These are phyloP conservation scores for Nigrograna mackinnonii DNA, from an alignment of 2,329 filamentous ascomycete species.

Conservation along the genomic window DNA sequence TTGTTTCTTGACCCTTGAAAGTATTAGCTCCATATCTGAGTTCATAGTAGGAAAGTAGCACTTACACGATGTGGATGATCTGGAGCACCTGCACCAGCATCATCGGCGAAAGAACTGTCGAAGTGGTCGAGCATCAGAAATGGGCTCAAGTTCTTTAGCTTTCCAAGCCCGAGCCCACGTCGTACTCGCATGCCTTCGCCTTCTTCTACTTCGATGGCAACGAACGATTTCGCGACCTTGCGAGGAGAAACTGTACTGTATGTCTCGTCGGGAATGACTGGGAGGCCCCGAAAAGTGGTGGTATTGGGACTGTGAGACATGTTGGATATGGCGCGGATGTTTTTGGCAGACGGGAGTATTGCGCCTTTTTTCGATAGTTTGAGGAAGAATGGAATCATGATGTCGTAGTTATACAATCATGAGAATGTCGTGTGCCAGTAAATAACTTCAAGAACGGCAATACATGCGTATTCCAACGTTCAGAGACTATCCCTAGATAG, in stretches of 20 bases:
- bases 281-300: slow-evolving; percentile 47
- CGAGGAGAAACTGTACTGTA: slow-evolving; percentile 53
- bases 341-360: no score
- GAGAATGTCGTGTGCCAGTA: no score
- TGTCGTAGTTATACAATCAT: no score
- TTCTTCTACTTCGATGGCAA: neutral
- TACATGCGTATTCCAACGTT: no score
- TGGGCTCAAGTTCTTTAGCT: slow-evolving; percentile 79
- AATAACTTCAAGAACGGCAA: no score
- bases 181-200: slow-evolving; percentile 57
- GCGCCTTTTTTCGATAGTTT: no score
- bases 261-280: slow-evolving; percentile 40
- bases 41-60: no score
- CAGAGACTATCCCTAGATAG: no score
- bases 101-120: slow-evolving; percentile 66
- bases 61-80: slow-evolving; percentile 73
- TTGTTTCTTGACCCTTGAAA: slow-evolving; percentile 79
- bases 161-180: slow-evolving; percentile 78
- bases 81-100: slow-evolving; percentile 79
- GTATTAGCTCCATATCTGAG: no score
- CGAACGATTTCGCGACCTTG: slow-evolving; percentile 53
- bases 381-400: no score
- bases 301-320: no score
- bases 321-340: no score
- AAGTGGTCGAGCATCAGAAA: slow-evolving; percentile 86